Conservation (phyloP, 2,329 filamentous ascomycete species). For the Biscogniauxia marginata region DNA sequence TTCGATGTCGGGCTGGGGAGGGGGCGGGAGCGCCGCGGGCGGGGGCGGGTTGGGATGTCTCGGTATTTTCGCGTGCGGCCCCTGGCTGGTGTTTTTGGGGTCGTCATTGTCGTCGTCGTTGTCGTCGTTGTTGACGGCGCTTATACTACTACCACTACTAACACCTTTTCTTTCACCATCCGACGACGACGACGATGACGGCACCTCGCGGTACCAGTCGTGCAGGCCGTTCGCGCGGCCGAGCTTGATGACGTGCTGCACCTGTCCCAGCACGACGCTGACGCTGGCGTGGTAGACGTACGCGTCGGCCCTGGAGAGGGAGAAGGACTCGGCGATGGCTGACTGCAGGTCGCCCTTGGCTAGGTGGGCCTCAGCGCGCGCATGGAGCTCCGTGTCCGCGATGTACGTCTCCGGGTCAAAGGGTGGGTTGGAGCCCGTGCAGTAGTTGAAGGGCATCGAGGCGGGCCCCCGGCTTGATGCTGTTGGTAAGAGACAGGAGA, state of each 20-base stretch:
- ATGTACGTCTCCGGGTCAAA: constrained; percentile 44
- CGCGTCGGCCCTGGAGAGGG: constrained; percentile 42
- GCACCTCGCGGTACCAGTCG: constrained; percentile 45
- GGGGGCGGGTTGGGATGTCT: no score
- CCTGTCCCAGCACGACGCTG: constrained; percentile 48
- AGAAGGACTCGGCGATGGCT: constrained; percentile 45
- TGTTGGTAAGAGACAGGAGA: no score
- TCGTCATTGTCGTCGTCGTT: constrained; percentile 1
- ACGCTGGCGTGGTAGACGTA: constrained; percentile 54
- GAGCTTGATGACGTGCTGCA: constrained; percentile 45
- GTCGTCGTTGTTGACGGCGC: constrained; percentile 1
- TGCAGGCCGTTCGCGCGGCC: constrained; percentile 47
- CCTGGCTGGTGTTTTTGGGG: neutral
- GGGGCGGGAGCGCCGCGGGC: constrained; percentile 41
- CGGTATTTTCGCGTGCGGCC: no score
- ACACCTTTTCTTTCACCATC: no score
- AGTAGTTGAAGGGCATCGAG: constrained; percentile 36
- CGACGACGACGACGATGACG: constrained; percentile 30
- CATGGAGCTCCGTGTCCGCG: constrained; percentile 38
- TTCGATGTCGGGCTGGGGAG: constrained; percentile 56
- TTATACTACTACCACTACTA: no score
- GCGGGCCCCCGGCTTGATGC: no score
- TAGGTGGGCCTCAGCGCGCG: constrained; percentile 38
- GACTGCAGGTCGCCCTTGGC: constrained; percentile 41
- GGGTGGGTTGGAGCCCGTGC: constrained; percentile 43